Percentiles rank a stretch among this genome's conserved stretches.
These are phyloP conservation scores for Didymella exigua DNA, from an alignment of 2,329 filamentous ascomycete genomes.

Conservation along the genomic window DNA sequence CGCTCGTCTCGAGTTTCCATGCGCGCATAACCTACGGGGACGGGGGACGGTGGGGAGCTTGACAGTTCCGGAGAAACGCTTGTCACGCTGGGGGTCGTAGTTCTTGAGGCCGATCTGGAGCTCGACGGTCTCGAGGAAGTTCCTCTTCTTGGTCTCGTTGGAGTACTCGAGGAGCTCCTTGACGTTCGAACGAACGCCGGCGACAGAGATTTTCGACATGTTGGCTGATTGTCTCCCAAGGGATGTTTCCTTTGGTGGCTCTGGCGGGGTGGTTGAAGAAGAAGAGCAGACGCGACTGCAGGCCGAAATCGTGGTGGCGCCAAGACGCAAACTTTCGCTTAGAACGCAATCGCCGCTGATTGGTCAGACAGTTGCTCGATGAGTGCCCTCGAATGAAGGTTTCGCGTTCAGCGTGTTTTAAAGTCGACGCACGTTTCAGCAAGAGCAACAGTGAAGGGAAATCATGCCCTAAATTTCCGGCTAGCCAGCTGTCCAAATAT, in stretches of 20 bases:
- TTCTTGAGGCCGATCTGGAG: slow-evolving; percentile 59
- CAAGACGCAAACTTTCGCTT: slow-evolving; percentile 16
- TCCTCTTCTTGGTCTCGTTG: slow-evolving; percentile 93
- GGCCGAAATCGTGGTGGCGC: slow-evolving; percentile 10
- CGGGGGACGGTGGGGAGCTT: slow-evolving; percentile 90
- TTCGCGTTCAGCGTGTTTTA: too few species aligned
- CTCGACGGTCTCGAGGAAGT: slow-evolving; percentile 95
- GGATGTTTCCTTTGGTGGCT: slow-evolving; percentile 50
- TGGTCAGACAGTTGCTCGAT: too few species aligned
- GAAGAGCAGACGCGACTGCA: slow-evolving; percentile 21
- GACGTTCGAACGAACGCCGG: slow-evolving; percentile 96
- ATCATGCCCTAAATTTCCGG: slow-evolving; percentile 13
- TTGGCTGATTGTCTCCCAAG: slow-evolving; percentile 57
- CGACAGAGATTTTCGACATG: slow-evolving; percentile 87
- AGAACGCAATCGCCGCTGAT: not conserved
- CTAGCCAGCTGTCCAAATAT: slow-evolving; percentile 22
- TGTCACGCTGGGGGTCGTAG: slow-evolving; percentile 93
- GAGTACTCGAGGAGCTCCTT: slow-evolving; percentile 94
- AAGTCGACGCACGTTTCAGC: too few species aligned
- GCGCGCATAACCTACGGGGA: slow-evolving; percentile 48
- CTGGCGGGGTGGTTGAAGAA: slow-evolving; percentile 43
- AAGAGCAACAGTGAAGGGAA: not conserved
- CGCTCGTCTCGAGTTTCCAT: not conserved
- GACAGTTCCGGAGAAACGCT: slow-evolving; percentile 99
- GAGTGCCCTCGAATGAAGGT: too few species aligned